phyloP scores from a whole-genome alignment of 164 flowering plant species.

The Annona cherimola region DNA sequence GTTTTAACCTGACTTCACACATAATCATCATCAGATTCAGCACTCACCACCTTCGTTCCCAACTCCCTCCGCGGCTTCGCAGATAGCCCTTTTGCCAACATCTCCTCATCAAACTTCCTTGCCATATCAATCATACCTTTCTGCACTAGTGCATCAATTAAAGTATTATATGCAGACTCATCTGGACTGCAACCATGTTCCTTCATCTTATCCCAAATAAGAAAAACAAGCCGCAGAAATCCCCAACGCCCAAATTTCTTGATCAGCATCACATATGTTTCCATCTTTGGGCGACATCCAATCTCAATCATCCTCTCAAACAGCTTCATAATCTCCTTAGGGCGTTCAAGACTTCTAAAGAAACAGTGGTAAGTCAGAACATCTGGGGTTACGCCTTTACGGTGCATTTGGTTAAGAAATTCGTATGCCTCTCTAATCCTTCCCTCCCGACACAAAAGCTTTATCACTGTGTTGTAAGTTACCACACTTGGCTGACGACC shows the following conservation, averaged over 20 bases:
- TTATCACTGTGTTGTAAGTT: conserved; percentile 63
- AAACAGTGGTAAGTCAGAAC: conserved; percentile 66
- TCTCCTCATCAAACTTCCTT: conserved; percentile 70
- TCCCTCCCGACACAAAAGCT: conserved; percentile 67
- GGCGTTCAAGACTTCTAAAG: conserved; percentile 55
- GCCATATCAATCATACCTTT: conserved; percentile 89
- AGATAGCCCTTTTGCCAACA: conserved; percentile 75
- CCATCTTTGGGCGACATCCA: conserved; percentile 69
- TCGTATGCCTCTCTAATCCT: conserved; percentile 53
- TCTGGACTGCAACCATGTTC: conserved; percentile 70
- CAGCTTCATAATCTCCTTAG: conserved; percentile 59
- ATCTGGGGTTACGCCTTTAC: conserved; percentile 56
- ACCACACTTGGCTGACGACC: conserved; percentile 66
- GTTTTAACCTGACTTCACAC: background rate
- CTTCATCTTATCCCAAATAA: conserved; percentile 79
- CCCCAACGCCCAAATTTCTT: conserved; percentile 96
- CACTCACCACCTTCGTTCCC: conserved; percentile 27
- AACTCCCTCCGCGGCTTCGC: conserved; percentile 63
- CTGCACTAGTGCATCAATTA: conserved; percentile 80
- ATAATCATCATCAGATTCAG: conserved; percentile 18
- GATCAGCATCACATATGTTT: conserved; percentile 86
- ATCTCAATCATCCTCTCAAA: conserved; percentile 73
- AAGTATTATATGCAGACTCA: conserved; percentile 72
- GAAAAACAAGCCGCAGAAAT: conserved; percentile 71
- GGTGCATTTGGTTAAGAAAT: conserved; percentile 50